Evolutionary conservation across 2,329 filamentous ascomycete species (phyloP), one percentile per base, ranked within the genome.

Genomic region (Diaporthe helianthi): DNA sequence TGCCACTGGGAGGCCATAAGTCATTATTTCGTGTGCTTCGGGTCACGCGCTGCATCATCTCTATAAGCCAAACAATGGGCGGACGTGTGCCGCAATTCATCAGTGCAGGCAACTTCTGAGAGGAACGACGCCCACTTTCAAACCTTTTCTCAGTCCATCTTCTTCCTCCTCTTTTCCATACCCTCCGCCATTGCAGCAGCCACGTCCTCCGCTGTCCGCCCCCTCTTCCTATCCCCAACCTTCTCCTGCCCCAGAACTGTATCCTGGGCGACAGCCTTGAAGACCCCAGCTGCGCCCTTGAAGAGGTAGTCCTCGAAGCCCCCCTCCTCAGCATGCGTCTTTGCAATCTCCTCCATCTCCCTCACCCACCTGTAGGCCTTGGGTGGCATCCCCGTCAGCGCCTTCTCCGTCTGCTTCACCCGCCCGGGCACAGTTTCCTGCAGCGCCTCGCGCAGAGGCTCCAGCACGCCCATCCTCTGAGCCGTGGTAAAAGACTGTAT

Each of bases 311-410:
- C 78, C 5, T 79, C 79, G 76, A 91, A 92, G 0, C 90, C 90
- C 0, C 89, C 90, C 66, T 91, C 89, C 51, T 87, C 85, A 8
- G 80, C 79, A 76, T 93, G 90, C 4, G 90, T 92, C 69, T 85
- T 81, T 4, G 86, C 87, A 75, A 94, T 93, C 82, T 94, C 89
- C 73, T 89, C 85, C 92, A 94, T 93, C 82, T 94, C 92, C 41
- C 84, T 82, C 0, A 93, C 89, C 91, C 92, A 94, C 13, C 92
- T 83, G 77, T 93, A 93, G 22, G 92, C 92, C 80, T 94, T 94
- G 9, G 89, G 87, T 29, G 90, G 84, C 86, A 93, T 92, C 17
- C 78, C 81, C 4, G 85, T 81, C 33, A 76, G 68, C 12, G 73
- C 80, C 38, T 76, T 81, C 73, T 87, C 84, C 0, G 84, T 87